Evolutionary conservation across 768 basidiomycete genomes (phyloP).

Genomic region (Russula ochroleuca): DNA sequence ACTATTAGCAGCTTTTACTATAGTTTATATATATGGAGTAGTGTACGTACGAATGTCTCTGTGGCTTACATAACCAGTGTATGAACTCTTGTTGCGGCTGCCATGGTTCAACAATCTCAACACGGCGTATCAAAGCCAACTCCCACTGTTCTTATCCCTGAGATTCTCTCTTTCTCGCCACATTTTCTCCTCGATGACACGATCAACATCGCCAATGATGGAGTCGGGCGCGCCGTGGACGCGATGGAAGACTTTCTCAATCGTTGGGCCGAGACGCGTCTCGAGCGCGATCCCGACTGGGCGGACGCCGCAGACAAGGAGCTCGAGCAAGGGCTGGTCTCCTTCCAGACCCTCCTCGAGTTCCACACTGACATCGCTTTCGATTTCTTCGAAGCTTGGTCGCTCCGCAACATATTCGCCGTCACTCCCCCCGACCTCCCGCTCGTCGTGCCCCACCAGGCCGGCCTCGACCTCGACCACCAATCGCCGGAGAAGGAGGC

Average conservation of each 20-base stretch:
- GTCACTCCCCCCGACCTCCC: conserved; percentile 63
- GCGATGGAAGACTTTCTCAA: conserved; percentile 75
- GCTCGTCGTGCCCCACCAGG: conserved; percentile 73
- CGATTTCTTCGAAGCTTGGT: conserved; percentile 90
- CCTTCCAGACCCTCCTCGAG: conserved; percentile 85
- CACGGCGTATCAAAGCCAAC: background rate
- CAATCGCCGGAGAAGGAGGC: conserved; percentile 47
- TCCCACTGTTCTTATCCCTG: conserved; percentile 54
- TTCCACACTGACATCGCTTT: conserved; percentile 87
- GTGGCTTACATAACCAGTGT: background rate
- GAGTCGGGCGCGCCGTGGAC: conserved; percentile 72
- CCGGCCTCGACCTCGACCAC: conserved; percentile 59
- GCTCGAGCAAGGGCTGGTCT: conserved; percentile 73
- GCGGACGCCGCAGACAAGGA: conserved; percentile 54
- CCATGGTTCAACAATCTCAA: background rate
- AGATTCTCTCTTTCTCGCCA: conserved; percentile 80
- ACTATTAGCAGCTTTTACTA: no score
- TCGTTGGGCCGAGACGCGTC: conserved; percentile 67
- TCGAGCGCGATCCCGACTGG: conserved; percentile 45
- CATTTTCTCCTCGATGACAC: conserved; percentile 84
- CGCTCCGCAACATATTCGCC: conserved; percentile 80
- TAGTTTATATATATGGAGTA: no score
- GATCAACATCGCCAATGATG: conserved; percentile 75
- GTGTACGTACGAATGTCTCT: no score
- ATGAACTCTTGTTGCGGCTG: no score